Percentiles rank a stretch among this genome's conserved stretches.
phyloP scores from a whole-genome alignment of 179 eudicot genomes.

The Carnegiea gigantea region DNA sequence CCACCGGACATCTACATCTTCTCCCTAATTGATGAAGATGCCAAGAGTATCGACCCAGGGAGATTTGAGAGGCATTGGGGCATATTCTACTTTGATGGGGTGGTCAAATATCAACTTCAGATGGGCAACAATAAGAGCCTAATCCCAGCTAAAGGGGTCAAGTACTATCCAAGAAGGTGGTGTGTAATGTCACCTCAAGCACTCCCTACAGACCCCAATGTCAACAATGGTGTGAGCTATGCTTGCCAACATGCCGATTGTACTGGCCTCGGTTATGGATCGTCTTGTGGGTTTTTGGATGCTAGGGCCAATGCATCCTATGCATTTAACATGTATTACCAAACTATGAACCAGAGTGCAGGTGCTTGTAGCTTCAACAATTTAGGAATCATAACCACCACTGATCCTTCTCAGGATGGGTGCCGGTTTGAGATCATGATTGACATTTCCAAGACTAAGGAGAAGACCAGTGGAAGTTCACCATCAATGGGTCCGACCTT shows the following conservation, averaged over 20 bases:
- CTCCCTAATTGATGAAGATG: slow-evolving; percentile 72
- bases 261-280: slow-evolving; percentile 83
- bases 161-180: slow-evolving; percentile 66
- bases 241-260: slow-evolving; percentile 89
- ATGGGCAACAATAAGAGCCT: slow-evolving; percentile 41
- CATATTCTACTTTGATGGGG: slow-evolving; percentile 69
- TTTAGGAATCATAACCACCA: slow-evolving; percentile 47
- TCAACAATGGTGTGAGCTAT: slow-evolving; percentile 42
- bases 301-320: slow-evolving; percentile 64
- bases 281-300: slow-evolving; percentile 68
- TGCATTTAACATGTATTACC: slow-evolving; percentile 83
- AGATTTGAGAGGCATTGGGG: slow-evolving; percentile 99
- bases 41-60: slow-evolving; percentile 80
- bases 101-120: slow-evolving; percentile 53
- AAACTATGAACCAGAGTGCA: slow-evolving; percentile 63
- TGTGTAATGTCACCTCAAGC: slow-evolving; percentile 83
- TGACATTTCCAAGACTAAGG: slow-evolving; percentile 38
- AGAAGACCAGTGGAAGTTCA: slow-evolving; percentile 22
- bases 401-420: slow-evolving; percentile 61
- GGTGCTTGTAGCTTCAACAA: slow-evolving; percentile 60
- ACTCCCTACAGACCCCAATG: slow-evolving; percentile 42
- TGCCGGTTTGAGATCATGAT: slow-evolving; percentile 77
- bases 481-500: slow-evolving; percentile 10
- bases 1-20: slow-evolving; percentile 80
- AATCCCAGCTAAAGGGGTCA: slow-evolving; percentile 71